Conservation (phyloP, 306 rosid genomes). For the Trifolium subterraneum region DNA sequence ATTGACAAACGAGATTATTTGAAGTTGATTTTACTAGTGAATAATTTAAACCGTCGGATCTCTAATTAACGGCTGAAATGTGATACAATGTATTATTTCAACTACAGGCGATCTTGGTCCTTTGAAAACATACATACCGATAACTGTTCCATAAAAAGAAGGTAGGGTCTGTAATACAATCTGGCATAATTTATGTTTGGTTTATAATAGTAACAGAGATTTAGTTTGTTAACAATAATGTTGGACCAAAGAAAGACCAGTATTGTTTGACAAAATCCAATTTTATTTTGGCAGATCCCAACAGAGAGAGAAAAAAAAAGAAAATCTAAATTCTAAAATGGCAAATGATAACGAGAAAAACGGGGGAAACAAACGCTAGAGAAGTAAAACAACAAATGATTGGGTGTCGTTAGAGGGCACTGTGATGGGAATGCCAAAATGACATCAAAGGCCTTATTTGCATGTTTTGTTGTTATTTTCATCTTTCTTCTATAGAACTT, state of each 20-base stretch:
- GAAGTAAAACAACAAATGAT: slow-evolving; percentile 15
- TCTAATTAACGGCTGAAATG: no score
- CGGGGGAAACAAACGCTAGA: slow-evolving; percentile 23
- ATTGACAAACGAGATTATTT: no score
- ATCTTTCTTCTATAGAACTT: background rate
- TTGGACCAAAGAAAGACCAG: background rate
- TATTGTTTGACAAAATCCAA: background rate
- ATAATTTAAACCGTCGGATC: no score
- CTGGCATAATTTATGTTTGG: background rate
- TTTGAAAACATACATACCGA: no score
- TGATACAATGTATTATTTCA: no score
- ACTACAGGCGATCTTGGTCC: no score
- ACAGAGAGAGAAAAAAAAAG: background rate
- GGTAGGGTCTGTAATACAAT: background rate
- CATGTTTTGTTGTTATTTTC: background rate
- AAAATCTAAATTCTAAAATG: background rate
- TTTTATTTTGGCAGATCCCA: background rate
- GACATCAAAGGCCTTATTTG: slow-evolving; percentile 27
- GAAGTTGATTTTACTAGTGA: no score
- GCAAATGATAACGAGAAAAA: background rate
- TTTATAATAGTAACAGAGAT: background rate
- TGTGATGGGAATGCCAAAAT: background rate
- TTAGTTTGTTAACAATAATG: background rate
- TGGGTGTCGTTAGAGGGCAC: slow-evolving; percentile 13
- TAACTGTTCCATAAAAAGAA: background rate